phyloP scores from a whole-genome alignment of 2,329 filamentous ascomycete species.

The Cytospora piceicola region DNA sequence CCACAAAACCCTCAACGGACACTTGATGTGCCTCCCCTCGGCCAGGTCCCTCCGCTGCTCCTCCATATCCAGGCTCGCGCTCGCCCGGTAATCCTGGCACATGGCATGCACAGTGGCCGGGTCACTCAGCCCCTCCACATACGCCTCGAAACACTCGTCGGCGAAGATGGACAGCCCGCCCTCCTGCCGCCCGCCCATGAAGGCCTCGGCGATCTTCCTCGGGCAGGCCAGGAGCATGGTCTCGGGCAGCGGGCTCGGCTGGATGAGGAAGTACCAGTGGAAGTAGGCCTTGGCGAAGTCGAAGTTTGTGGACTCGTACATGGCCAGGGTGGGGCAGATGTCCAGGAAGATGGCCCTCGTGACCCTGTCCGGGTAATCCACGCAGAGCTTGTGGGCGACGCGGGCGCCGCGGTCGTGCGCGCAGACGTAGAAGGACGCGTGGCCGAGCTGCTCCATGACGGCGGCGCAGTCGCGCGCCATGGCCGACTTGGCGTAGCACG shows the following conservation, averaged over 20 bases:
- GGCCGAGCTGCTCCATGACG: constrained; percentile 50
- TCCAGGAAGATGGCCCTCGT: constrained; percentile 52
- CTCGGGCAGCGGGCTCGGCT: constrained; percentile 55
- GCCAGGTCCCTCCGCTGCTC: constrained; percentile 51
- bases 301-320: constrained; percentile 51
- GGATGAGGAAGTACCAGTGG: constrained; percentile 64
- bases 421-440: constrained; percentile 51
- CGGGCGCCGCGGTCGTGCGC: constrained; percentile 62
- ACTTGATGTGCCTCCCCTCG: constrained; percentile 47
- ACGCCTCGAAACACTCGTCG: constrained; percentile 43
- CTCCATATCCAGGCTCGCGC: constrained; percentile 55
- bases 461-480: constrained; percentile 53
- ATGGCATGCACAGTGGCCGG: constrained; percentile 49
- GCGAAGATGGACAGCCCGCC: constrained; percentile 43
- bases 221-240: constrained; percentile 47
- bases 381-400: constrained; percentile 57
- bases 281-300: constrained; percentile 55
- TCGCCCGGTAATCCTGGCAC: constrained; percentile 61
- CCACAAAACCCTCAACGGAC: constrained; percentile 56
- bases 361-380: constrained; percentile 49
- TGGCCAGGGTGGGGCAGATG: constrained; percentile 58
- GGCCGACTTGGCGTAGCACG: constrained; percentile 50
- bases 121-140: constrained; percentile 48
- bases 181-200: constrained; percentile 46
- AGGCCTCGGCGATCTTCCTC: constrained; percentile 46